phyloP scores from a whole-genome alignment of 495 filamentous ascomycete genomes.

The Cladorrhinum samala region DNA sequence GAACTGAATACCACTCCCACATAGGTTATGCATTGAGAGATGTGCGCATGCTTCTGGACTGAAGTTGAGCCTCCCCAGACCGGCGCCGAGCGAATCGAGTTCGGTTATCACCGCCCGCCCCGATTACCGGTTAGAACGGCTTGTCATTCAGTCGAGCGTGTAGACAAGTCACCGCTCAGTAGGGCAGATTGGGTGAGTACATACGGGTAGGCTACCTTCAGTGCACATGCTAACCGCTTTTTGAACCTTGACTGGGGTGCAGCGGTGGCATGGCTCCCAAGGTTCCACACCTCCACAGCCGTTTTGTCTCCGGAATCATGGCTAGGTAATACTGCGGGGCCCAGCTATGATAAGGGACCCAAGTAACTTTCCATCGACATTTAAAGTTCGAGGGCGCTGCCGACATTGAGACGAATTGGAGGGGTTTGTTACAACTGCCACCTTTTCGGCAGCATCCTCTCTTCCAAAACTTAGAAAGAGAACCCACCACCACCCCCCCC shows the following conservation, averaged over 20 bases:
- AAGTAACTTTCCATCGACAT: background rate
- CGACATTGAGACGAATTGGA: background rate
- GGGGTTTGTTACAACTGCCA: background rate
- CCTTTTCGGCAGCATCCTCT: no score
- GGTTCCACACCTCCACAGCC: slow-evolving; percentile 4
- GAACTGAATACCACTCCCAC: no score
- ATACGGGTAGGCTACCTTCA: background rate
- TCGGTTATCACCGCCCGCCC: background rate
- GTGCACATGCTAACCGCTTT: slow-evolving; percentile 7
- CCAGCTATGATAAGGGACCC: background rate
- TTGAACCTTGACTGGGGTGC: background rate
- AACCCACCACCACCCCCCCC: no score
- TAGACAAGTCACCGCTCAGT: no score
- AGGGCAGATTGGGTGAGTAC: no score
- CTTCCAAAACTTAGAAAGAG: no score
- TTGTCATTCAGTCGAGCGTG: no score
- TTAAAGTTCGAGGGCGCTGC: background rate
- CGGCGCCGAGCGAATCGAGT: background rate
- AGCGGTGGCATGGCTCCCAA: background rate
- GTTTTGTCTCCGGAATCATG: background rate
- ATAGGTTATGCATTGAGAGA: no score
- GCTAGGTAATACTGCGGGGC: background rate
- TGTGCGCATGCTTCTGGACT: no score
- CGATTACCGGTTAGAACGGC: no score
- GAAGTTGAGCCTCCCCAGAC: no score